phyloP scores from a whole-genome alignment of 2,329 filamentous ascomycete species.

The Myriosclerotinia curreyana region DNA sequence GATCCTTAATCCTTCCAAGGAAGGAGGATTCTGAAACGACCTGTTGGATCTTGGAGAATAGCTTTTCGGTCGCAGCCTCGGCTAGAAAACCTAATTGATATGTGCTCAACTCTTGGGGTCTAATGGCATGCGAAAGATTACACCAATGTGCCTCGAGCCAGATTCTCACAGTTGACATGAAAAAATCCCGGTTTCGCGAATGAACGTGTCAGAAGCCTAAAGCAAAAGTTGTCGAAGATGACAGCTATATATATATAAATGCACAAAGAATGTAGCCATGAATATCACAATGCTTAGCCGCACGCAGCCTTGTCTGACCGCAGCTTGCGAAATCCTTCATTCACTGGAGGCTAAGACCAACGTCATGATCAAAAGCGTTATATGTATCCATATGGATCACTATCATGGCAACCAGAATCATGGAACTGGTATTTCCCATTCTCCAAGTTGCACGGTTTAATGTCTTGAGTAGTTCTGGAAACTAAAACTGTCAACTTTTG shows the following conservation, averaged over 20 bases:
- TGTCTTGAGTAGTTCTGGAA: conserved; percentile 4
- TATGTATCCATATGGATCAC: not conserved
- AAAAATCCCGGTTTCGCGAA: not conserved
- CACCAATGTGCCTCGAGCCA: not conserved
- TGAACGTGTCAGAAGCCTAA: not conserved
- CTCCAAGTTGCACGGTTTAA: not conserved
- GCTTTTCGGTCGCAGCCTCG: not conserved
- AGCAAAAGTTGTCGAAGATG: not conserved
- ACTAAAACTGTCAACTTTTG: not conserved
- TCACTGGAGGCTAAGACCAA: not conserved
- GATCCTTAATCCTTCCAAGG: not conserved
- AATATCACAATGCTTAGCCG: conserved; percentile 6
- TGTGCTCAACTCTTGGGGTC: not conserved
- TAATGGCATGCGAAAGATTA: not conserved
- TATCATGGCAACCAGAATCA: not conserved
- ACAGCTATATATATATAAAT: not conserved
- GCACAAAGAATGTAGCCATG: not conserved
- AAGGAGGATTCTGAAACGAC: conserved; percentile 4
- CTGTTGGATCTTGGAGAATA: conserved; percentile 1
- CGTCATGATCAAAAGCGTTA: not conserved
- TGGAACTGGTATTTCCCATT: not conserved
- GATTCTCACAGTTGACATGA: not conserved
- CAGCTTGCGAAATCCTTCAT: conserved; percentile 7
- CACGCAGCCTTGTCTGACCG: conserved; percentile 17
- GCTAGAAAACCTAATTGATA: not conserved